These are phyloP conservation scores for Bjerkandera adusta DNA, from an alignment of 1,284 basidiomycete genomes.

Conservation along the genomic window DNA sequence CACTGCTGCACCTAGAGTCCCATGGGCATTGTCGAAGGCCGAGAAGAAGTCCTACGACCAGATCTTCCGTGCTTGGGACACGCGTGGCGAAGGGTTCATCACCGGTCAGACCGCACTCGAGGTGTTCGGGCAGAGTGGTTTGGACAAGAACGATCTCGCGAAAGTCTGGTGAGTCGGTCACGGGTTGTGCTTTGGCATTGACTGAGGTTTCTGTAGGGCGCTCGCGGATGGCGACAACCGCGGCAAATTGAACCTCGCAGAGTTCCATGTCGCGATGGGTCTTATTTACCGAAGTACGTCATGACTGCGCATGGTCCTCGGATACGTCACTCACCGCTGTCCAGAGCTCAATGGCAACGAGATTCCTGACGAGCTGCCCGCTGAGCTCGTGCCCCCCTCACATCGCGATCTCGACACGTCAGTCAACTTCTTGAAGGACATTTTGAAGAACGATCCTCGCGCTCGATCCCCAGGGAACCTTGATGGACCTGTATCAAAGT, in stretches of 20 bases:
- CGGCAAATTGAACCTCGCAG: constrained; percentile 91
- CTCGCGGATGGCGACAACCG: constrained; percentile 89
- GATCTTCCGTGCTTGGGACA: constrained; percentile 97
- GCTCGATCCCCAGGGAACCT: constrained; percentile 57
- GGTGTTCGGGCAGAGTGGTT: constrained; percentile 93
- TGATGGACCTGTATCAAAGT: constrained; percentile 47
- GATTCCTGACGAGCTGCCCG: constrained; percentile 84
- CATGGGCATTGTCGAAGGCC: constrained; percentile 86
- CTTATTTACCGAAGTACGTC: constrained; percentile 91
- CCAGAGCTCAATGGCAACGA: constrained; percentile 92
- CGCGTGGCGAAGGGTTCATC: constrained; percentile 83
- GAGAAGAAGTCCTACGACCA: constrained; percentile 98
- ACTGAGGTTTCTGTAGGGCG: constrained; percentile 51
- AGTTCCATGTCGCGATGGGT: constrained; percentile 99
- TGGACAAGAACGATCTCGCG: constrained; percentile 89
- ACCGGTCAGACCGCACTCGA: constrained; percentile 84
- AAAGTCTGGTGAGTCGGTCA: constrained; percentile 75
- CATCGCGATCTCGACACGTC: constrained; percentile 89
- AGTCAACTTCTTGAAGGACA: constrained; percentile 88
- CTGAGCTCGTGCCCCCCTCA: constrained; percentile 92
- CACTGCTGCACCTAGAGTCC: constrained; percentile 70
- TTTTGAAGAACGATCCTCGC: constrained; percentile 84
- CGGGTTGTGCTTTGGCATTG: neutral
- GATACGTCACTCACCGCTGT: neutral
- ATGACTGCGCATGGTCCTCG: neutral